Base-by-base conservation (phyloP, 1,139 yeast genomes). In the Pichia sp. region DNA sequence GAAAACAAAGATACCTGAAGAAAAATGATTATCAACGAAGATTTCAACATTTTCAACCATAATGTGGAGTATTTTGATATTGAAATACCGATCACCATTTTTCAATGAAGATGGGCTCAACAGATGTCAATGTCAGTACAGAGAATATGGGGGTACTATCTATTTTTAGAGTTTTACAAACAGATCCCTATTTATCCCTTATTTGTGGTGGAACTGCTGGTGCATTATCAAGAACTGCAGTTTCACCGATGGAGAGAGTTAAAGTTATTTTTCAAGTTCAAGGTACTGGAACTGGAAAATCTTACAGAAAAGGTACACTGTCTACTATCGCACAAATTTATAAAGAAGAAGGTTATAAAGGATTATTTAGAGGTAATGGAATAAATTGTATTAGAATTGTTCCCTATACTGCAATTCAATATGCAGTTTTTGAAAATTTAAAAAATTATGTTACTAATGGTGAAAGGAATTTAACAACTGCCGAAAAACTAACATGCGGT, bases 371-470 rank as follows among this genome's bases (percentile, higher is more conserved):
- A 45, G 98, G 98, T 1, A 92, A 92, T 65, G 85, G 90, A 0
- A 72, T 88, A 52, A 92, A 92, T 65, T 90, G 97, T 69, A 67
- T 92, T 4, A 72, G 98, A 48, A 87, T 92, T 32, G 79, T 92
- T 54, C 98, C 98, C 0, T 92, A 92, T 64, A 82, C 94, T 54
- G 97, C 98, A 0, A 95, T 90, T 12, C 98, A 92, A 67, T 92
- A 88, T 67, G 79, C 89, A 23, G 87, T 86, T 4, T 92, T 85
- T 67, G 64, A 52, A 25, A 45, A 49, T 3, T 18, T 51, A 18
- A 49, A 48, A 34, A n/a, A 39, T 6, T 8, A 38, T 3, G 3
- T 63, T 53, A 18, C 65, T 61, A 13, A 68, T n/a, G 63, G 61
- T 43, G 78, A 44, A 25, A 32, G 76, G 47, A 47, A 50, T 5